Base-by-base conservation (phyloP, 108 stramenopile species). In the Seminavis robusta region DNA sequence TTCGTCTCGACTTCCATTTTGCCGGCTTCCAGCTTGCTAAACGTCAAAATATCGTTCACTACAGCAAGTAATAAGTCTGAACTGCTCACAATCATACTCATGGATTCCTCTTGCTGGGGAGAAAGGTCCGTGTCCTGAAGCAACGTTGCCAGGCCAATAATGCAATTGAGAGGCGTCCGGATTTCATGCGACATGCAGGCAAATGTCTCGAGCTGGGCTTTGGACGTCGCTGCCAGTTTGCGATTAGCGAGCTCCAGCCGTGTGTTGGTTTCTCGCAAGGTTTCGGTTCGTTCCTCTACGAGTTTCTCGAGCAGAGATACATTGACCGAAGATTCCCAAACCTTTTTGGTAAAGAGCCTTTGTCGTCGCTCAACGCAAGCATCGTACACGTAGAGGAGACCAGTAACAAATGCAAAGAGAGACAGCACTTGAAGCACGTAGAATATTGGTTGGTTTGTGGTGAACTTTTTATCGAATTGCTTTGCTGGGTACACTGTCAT, bases 141-240 rank as follows among this genome's bases (percentile, higher is more conserved):
- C 8, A 64, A 45, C 28, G 53, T 64, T 10, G 63, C 55, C 16
- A 64, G 40, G 4, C 63, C 63, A 2, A 64, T 28, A 15, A 64
- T 53, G 47, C 63, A 64, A 55, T 64, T 64, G 4, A 64, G 37
- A 4, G 63, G 63, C 8, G 63, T 64, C 19, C 63, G 63, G 6
- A 64, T 64, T 47, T 64, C 63, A 31, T 64, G 63, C 25, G 39
- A 56, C 63, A 64, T 64, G 23, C 63, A 64, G 15, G 63, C 63
- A 27, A 64, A 64, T 25, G 55, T 32, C 23, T 64, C 36, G 13
- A 64, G 53, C 32, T 64, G 63, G 13, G 25, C 23, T 13, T 38
- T 40, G 2, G 63, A 55, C 23, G 52, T 28, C 17, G 33, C 34
- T 3, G 11, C 27, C 23, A 64, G 24, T 45, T 43, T 11, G 13